Conservation (phyloP, 2,329 filamentous ascomycete genomes). For the Setomelanomma holmii region DNA sequence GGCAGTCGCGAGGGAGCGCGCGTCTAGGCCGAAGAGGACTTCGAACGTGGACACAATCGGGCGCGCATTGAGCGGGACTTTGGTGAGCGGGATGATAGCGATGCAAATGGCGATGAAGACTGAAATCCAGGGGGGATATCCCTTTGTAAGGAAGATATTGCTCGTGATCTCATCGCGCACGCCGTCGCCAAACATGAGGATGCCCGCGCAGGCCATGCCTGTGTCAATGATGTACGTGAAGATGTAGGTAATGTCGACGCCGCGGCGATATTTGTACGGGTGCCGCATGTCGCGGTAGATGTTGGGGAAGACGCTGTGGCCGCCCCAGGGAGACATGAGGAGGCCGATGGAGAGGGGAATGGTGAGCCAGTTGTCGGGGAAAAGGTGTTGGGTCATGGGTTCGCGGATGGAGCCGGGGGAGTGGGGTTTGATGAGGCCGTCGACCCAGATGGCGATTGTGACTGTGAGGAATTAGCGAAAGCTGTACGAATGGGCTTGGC, state of each 20-base stretch:
- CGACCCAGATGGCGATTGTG: constrained; percentile 80
- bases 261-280: constrained; percentile 79
- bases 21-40: constrained; percentile 76
- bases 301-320: constrained; percentile 82
- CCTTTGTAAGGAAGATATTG: constrained; percentile 78
- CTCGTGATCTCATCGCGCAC: constrained; percentile 89
- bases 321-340: constrained; percentile 82
- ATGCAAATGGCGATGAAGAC: constrained; percentile 85
- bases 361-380: constrained; percentile 85
- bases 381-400: constrained; percentile 79
- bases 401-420: constrained; percentile 82
- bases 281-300: constrained; percentile 81
- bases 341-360: constrained; percentile 88
- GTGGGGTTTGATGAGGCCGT: constrained; percentile 83
- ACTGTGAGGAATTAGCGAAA: constrained; percentile 61
- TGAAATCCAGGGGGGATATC: constrained; percentile 77
- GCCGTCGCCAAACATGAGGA: constrained; percentile 94
- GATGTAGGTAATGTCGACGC: constrained; percentile 79
- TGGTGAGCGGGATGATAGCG: constrained; percentile 91
- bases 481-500: not conserved
- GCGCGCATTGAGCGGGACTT: constrained; percentile 88
- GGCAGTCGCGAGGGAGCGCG: constrained; percentile 59
- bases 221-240: constrained; percentile 87
- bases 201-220: constrained; percentile 80
- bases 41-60: constrained; percentile 88